Evolutionary conservation across 805 yeast species (phyloP).

Genomic region (Geotrichum ghanense): DNA sequence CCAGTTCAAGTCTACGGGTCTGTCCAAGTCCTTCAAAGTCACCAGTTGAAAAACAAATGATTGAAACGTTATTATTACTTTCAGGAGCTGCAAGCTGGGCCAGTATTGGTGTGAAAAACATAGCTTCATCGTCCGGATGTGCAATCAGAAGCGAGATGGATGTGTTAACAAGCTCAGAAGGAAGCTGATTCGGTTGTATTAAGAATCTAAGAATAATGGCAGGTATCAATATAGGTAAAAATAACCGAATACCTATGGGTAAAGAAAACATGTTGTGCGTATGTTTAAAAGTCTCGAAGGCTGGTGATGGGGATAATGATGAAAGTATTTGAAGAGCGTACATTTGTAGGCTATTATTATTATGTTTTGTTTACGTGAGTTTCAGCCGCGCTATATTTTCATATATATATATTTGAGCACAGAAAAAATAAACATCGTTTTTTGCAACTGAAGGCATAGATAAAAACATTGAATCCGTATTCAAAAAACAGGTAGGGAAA

Average conservation of each 20-base stretch:
- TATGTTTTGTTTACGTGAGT: too few relatives aligned
- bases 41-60: conserved; percentile 71
- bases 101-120: conserved; percentile 86
- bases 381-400: too few relatives aligned
- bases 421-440: too few relatives aligned
- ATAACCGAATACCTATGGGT: not conserved
- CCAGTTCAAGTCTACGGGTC: conserved; percentile 49
- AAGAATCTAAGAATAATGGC: not conserved
- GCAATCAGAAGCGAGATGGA: conserved; percentile 49
- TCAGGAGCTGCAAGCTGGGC: conserved; percentile 37
- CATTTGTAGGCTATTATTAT: too few relatives aligned
- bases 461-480: too few relatives aligned
- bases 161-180: conserved; percentile 13
- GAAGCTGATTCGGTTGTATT: conserved; percentile 2
- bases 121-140: conserved; percentile 97
- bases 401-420: too few relatives aligned
- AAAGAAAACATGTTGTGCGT: not conserved
- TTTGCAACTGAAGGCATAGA: too few relatives aligned
- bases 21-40: conserved; percentile 64
- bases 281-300: too few relatives aligned
- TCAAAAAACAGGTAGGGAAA: too few relatives aligned
- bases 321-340: too few relatives aligned
- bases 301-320: not conserved
- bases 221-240: not conserved
- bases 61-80: conserved; percentile 39